Conservation (phyloP, 73 alveolate genomes). For the Tetrahymena elliotti region DNA sequence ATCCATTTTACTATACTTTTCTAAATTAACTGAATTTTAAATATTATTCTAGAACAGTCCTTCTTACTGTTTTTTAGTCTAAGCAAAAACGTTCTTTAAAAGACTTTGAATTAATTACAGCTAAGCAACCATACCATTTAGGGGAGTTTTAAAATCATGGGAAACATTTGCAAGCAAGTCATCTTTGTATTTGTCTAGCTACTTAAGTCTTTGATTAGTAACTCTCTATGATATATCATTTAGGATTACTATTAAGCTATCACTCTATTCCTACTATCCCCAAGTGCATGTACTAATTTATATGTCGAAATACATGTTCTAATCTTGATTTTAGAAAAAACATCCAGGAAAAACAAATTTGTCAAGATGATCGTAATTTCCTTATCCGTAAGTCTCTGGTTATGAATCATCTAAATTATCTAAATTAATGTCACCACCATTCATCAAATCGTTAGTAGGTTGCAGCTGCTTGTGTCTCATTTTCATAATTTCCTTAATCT, state of each 20-base stretch:
- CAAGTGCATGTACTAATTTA: background rate
- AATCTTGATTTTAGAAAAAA: background rate
- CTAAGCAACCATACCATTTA: slow-evolving; percentile 23
- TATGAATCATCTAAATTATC: background rate
- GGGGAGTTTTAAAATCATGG: slow-evolving; percentile 46
- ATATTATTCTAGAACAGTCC: background rate
- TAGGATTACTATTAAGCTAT: background rate
- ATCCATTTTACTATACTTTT: background rate
- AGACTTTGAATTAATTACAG: background rate
- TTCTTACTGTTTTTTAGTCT: background rate
- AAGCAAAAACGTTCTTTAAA: background rate
- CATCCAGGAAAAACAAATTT: background rate
- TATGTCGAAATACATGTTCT: background rate
- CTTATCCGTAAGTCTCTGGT: background rate
- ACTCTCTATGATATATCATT: background rate
- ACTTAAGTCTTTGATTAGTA: background rate
- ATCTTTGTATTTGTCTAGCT: slow-evolving; percentile 20
- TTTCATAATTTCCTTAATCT: background rate
- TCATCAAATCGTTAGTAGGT: background rate
- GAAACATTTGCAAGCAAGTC: slow-evolving; percentile 20
- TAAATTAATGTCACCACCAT: background rate
- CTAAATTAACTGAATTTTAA: background rate
- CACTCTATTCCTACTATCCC: background rate
- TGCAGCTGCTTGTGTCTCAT: background rate
- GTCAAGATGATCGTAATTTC: background rate